phyloP scores from a whole-genome alignment of 192 early-diverging fungal genomes.

The Entomortierella chlamydospora region DNA sequence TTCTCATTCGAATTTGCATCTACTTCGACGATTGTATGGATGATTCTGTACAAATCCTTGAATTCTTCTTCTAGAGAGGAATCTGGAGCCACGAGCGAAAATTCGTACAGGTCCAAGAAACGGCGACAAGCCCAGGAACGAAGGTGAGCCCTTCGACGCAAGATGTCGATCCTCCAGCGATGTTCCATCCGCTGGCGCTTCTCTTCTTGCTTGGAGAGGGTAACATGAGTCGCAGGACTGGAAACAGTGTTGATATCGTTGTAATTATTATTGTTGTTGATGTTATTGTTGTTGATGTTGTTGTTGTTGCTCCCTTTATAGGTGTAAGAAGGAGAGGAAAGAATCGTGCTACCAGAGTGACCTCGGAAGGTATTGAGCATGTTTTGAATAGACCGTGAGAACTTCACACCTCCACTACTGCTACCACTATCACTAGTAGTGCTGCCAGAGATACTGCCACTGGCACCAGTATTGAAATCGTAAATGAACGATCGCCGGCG shows the following conservation, averaged over 20 bases:
- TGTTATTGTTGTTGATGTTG: background rate
- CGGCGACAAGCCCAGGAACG: conserved; percentile 32
- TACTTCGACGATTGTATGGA: conserved; percentile 22
- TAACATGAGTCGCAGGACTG: background rate
- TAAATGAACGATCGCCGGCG: background rate
- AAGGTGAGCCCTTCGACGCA: conserved; percentile 28
- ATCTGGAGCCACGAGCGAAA: conserved; percentile 7
- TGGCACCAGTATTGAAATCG: background rate
- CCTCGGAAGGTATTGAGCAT: conserved; percentile 18
- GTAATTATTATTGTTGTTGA: background rate
- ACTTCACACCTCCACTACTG: background rate
- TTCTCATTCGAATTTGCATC: conserved; percentile 19
- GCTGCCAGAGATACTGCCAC: background rate
- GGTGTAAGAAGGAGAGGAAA: background rate
- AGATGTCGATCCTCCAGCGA: conserved; percentile 38
- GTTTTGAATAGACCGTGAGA: conserved; percentile 20
- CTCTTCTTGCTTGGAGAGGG: conserved; percentile 30
- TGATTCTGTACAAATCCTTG: conserved; percentile 33
- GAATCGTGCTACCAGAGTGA: background rate
- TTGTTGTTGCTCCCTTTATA: background rate
- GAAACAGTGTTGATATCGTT: background rate
- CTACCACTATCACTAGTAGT: background rate
- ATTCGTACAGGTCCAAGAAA: conserved; percentile 36
- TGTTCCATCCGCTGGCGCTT: conserved; percentile 18
- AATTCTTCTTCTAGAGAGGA: conserved; percentile 24